Conservation (phyloP, 768 basidiomycete genomes). For the Boletus vinaceobasis region DNA sequence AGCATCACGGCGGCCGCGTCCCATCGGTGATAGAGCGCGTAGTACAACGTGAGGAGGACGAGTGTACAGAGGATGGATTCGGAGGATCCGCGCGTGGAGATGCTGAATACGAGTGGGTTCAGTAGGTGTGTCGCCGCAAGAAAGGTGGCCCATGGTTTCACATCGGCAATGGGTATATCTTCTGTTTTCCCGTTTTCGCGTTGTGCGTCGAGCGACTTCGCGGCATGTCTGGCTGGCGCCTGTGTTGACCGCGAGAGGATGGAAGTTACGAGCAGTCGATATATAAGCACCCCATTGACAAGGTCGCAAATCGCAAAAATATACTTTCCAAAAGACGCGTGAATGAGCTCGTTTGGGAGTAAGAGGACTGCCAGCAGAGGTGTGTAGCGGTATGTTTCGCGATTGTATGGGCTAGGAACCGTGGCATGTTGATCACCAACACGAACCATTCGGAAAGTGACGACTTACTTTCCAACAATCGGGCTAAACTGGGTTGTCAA, state of each 20-base stretch:
- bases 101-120: conserved; percentile 92
- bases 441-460: neutral
- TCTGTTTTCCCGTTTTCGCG: neutral
- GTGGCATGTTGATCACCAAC: conserved; percentile 6
- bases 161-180: neutral
- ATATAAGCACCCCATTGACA: conserved; percentile 70
- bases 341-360: conserved; percentile 75
- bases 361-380: conserved; percentile 84
- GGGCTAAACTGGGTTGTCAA: conserved; percentile 39
- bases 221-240: neutral
- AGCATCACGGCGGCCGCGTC: conserved; percentile 65
- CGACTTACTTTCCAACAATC: conserved; percentile 74
- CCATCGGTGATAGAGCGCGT: conserved; percentile 57
- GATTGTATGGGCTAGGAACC: conserved; percentile 71
- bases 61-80: conserved; percentile 82
- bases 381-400: conserved; percentile 95
- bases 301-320: conserved; percentile 85
- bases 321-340: conserved; percentile 88
- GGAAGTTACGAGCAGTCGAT: conserved; percentile 51
- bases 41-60: conserved; percentile 68
- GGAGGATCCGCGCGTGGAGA: conserved; percentile 95
- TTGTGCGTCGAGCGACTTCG: conserved; percentile 4
- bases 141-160: conserved; percentile 42
- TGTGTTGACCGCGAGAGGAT: conserved; percentile 37
- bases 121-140: conserved; percentile 75